Percentiles rank a stretch among this genome's conserved stretches.
Conservation (phyloP, 2,329 filamentous ascomycete species). For the Aspergillus fijiensis region DNA sequence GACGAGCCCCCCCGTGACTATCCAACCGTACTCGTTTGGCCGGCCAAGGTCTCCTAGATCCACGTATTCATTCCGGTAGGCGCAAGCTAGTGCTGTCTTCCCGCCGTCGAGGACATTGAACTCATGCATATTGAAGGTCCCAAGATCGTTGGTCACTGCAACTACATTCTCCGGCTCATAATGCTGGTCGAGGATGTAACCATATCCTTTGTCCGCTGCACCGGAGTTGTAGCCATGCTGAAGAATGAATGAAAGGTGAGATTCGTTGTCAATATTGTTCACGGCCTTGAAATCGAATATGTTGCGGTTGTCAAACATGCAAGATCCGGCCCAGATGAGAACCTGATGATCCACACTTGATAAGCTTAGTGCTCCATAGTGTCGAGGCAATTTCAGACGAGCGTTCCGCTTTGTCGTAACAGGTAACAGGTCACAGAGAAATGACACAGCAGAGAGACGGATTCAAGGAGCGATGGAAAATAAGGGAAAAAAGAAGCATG, state of each 20-base stretch:
- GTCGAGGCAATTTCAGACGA: background rate
- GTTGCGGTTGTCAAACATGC: constrained; percentile 48
- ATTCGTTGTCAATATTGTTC: constrained; percentile 42
- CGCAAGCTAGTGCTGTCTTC: constrained; percentile 33
- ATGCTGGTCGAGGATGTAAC: constrained; percentile 49
- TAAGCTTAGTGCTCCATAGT: constrained; percentile 3
- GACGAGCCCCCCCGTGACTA: constrained; percentile 38
- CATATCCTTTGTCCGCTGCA: constrained; percentile 45
- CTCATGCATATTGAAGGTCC: constrained; percentile 43
- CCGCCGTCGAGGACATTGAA: constrained; percentile 41
- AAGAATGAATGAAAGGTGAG: constrained; percentile 51
- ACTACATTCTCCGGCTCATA: constrained; percentile 46
- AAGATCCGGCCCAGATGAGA: constrained; percentile 52
- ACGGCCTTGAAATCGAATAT: constrained; percentile 50
- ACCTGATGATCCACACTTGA: constrained; percentile 12
- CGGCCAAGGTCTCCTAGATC: constrained; percentile 32
- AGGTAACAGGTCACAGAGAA: background rate
- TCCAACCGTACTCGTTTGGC: constrained; percentile 32
- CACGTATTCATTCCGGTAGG: constrained; percentile 24
- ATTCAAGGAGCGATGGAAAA: background rate
- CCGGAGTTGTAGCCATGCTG: constrained; percentile 29
- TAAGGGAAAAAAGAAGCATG: background rate
- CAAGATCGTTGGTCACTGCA: constrained; percentile 26
- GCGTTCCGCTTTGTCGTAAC: background rate
- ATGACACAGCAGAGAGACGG: background rate